Percentiles rank a stretch among this genome's conserved stretches.
phyloP scores from a whole-genome alignment of 2,329 filamentous ascomycete species.

The Atkinsonella texensis region DNA sequence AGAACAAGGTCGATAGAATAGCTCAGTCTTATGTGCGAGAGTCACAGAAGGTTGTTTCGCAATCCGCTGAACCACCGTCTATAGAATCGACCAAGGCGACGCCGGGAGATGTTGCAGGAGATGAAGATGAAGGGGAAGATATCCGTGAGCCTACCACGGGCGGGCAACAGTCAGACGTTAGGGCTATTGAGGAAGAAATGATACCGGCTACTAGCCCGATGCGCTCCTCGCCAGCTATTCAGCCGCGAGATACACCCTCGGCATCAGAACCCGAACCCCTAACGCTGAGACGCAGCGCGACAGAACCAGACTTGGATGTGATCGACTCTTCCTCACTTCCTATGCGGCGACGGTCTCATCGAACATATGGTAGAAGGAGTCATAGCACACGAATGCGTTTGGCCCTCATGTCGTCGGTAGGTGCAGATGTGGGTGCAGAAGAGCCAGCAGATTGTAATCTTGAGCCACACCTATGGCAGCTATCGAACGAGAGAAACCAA shows the following conservation, averaged over 20 bases:
- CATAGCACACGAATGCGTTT: background rate
- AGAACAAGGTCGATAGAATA: background rate
- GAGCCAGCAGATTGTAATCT: background rate
- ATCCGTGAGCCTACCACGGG: background rate
- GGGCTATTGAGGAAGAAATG: slow-evolving; percentile 21
- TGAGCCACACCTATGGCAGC: background rate
- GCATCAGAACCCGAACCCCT: slow-evolving; percentile 24
- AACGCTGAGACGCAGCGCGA: slow-evolving; percentile 15
- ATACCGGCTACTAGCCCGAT: slow-evolving; percentile 28
- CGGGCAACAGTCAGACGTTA: background rate
- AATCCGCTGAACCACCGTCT: slow-evolving; percentile 15
- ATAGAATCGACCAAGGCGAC: slow-evolving; percentile 23
- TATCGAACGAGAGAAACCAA: background rate
- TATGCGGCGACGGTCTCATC: slow-evolving; percentile 6
- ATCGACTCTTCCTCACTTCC: slow-evolving; percentile 18
- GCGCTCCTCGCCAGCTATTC: slow-evolving; percentile 16
- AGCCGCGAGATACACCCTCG: slow-evolving; percentile 8
- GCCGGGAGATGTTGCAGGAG: slow-evolving; percentile 12
- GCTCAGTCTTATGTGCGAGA: slow-evolving; percentile 9
- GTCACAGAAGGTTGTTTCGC: slow-evolving; percentile 14
- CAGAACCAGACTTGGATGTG: slow-evolving; percentile 9
- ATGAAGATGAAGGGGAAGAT: slow-evolving; percentile 1
- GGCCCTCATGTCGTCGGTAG: slow-evolving; percentile 3
- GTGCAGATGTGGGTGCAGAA: background rate
- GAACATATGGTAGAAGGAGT: slow-evolving; percentile 4